Base-by-base conservation (phyloP, 2,329 filamentous ascomycete genomes). In the Arthrinium puccinioides region DNA sequence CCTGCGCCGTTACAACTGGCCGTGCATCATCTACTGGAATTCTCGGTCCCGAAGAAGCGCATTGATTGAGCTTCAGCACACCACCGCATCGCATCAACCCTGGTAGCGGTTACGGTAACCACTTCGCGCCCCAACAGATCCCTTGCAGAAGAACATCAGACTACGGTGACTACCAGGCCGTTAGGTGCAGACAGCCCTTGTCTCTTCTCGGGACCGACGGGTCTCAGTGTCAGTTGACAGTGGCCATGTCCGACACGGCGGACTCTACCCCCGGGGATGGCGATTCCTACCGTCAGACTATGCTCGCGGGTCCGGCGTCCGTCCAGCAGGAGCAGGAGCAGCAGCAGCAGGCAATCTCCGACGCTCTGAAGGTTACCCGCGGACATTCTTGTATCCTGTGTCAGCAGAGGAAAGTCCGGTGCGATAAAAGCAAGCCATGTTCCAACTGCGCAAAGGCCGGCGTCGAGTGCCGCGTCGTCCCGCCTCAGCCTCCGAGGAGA, bases 371-470 rank as follows among this genome's bases (percentile, higher is more conserved):
- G 56, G 58, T 78, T 47, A 77, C 73, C 26, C 66, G 74, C 34
- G 74, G 74, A 41, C 74, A 75, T 43, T 76, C 73, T 42, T 90
- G 85, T 51, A 70, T 86, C 11, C 68, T 80, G 15, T 90, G 85
- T 53, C 83, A 88, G 54, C 82, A 84, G 55, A 76, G 82, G 43
- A 87, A 87, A 56, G 73, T 87, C 28, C 79, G 79, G 42, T 87
- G 84, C 58, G 79, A 87, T 57, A 82, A 82, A 59, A 76, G 72
- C 48, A 79, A 79, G 57, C 83, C 83, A 13, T 87, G 84, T 53
- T 67, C 72, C 49, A 82, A 82, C 58, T 87, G 83, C 52, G 64
- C 77, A 53, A 81, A 74, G 57, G 70, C 74, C 36, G 62, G 68
- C 16, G 71, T 71, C 21, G 73, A 84, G 46, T 87, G 79, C 53